These are phyloP conservation scores for Pseudogymnoascus sp. DNA, from an alignment of 2,329 filamentous ascomycete species.

Conservation along the genomic window DNA sequence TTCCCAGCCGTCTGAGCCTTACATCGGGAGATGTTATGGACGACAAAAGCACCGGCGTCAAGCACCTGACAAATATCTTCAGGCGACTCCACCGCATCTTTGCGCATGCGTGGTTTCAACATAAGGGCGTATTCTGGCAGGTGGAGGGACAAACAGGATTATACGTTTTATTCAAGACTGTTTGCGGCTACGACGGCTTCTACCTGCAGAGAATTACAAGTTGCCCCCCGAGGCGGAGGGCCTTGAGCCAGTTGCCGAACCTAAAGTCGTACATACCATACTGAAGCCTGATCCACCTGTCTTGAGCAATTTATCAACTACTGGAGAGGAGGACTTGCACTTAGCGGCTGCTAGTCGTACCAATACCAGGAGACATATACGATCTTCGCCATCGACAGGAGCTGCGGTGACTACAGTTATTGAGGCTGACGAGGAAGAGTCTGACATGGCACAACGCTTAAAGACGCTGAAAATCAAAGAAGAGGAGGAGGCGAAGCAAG, in stretches of 20 bases:
- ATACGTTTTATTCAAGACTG: constrained; percentile 94
- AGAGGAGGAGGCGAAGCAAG: constrained; percentile 26
- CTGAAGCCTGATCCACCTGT: constrained; percentile 31
- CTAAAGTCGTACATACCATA: constrained; percentile 30
- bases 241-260: constrained; percentile 51
- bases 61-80: constrained; percentile 92
- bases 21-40: constrained; percentile 40
- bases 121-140: constrained; percentile 89
- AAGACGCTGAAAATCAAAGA: constrained; percentile 42
- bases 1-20: constrained; percentile 63
- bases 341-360: constrained; percentile 50
- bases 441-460: constrained; percentile 41
- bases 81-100: constrained; percentile 92
- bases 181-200: constrained; percentile 89
- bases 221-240: constrained; percentile 90
- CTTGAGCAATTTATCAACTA: constrained; percentile 21
- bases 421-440: constrained; percentile 73
- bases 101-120: constrained; percentile 97
- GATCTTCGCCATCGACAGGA: constrained; percentile 73
- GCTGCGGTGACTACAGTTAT: constrained; percentile 75
- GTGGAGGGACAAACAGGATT: constrained; percentile 86
- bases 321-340: constrained; percentile 39
- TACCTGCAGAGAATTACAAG: constrained; percentile 93
- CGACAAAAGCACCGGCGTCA: constrained; percentile 59
- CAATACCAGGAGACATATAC: constrained; percentile 74